Evolutionary conservation across 768 basidiomycete species (phyloP), one percentile per base, ranked within the genome.

Genomic region (Boletus reticulatus): DNA sequence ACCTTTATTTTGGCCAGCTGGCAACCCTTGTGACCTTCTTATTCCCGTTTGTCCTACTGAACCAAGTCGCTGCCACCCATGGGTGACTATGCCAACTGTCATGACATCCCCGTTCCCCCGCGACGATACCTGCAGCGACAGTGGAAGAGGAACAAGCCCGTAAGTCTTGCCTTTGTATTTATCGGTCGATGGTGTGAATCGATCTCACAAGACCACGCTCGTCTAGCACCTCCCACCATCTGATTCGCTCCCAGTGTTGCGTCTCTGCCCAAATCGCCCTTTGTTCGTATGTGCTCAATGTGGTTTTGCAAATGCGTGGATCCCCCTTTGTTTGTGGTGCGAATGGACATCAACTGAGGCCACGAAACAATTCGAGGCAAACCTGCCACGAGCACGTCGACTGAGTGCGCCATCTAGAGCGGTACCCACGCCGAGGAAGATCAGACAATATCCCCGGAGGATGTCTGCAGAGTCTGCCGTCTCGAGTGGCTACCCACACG

Each of bases 281-380:
- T 62, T 75, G 48, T 81, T 81, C 58, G 72, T 72, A n/a, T 81
- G 80, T 68, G 69, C 57, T 32, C 72, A 63, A 45, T 81, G 80
- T 52, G 79, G 79, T 12, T 80, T 79, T 51, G 67, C 72, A 36
- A 80, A 80, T 48, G 72, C 78, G 43, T 73, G 76, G 60, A 71
- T 81, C 52, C 77, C 80, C 24, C 69, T 81, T 56, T 81, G 79
- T 68, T 64, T 80, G 17, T 81, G 79, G 78, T 80, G 80, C 63
- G 65, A 72, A 58, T 81, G 79, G 78, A 73, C 76, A 6, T 80
- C 77, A 24, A 62, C 70, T 17, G 73, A 68, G 49, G 75, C 78
- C 6, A 70, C 71, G 57, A 72, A 65, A 49, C 70, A 68, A 44
- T 78, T 76, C 58, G 75, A 79, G 58, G 56, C 65, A 22, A 74